Evolutionary conservation across 176 grass and related monocot genomes (phyloP), one percentile per base, ranked within the genome.

Genomic region (Aegilops umbellulata): DNA sequence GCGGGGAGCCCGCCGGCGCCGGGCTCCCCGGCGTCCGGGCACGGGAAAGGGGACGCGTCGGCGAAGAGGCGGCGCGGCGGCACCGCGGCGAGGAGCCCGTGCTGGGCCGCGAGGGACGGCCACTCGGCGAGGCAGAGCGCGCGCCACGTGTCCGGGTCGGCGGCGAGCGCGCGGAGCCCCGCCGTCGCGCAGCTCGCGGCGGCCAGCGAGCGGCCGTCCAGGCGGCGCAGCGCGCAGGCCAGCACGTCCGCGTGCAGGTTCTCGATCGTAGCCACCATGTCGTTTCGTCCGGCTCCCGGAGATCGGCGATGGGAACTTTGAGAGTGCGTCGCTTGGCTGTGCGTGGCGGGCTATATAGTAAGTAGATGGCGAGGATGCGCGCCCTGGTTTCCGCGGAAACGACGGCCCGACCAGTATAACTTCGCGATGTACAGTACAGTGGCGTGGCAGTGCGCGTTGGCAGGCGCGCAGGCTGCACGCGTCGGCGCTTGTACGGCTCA

Each of bases 51-150:
- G 81, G 46, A 87, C 12, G 89, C 91, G 86, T 95, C 89, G 84
- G 86, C 70, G 89, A 95, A 95, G 88, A 95, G 82, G 7, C 77
- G 78, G 51, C 41, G 84, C 34, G 89, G 64, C 30, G 88, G 55
- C 67, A 92, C 1, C 27, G 85, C 27, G 20, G 65, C 62, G 60
- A 91, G 78, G 76, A 82, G 69, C 10, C 24, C 30, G 36, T 71
- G 63, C 10, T 63, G 39, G 26, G 4, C 9, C 29, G 47, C 84
- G 15, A 95, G 84, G 32, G 94, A 93, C 11, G 94, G 94, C 94
- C 94, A 95, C 80, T 90, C 24, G 25, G 88, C 81, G 66, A 95
- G 34, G 94, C 94, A 95, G 81, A 95, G 91, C 76, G 87, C 84
- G 60, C 82, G 89, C 94, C 94, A 95, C 39, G 85, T 86, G 7